Base-by-base conservation (phyloP, 1,284 basidiomycete species). In the Rhodotorula sp. region DNA sequence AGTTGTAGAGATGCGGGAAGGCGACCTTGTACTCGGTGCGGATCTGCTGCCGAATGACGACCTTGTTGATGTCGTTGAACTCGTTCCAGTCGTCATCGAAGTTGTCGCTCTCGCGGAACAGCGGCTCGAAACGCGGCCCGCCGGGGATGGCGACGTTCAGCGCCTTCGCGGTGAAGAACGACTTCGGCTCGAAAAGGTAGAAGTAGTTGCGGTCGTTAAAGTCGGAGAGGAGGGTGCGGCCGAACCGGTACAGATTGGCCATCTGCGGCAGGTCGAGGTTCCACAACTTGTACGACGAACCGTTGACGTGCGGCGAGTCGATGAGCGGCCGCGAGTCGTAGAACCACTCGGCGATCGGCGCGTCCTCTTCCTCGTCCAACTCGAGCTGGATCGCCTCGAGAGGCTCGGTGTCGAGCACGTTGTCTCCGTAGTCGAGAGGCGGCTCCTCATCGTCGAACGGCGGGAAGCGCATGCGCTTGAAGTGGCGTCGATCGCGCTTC, bases 381-480 rank as follows among this genome's bases (percentile, higher is more conserved):
- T 99, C 97, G 69, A 99, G 86, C 83, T 99, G 97, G 77, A 99
- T 99, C 49, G 95, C 92, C 82, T 99, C 97, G 59, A 99, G 85
- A 46, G 97, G 97, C 72, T 99, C 97, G 21, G 98, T 95, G 79
- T 99, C 97, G 78, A 99, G 84, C 25, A 99, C 90, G 81, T 99
- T 99, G 85, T 99, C 97, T 70, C 94, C 95, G 79, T 98, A 98
- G 81, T 98, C 95, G 81, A 97, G 87, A 17, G 95, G 94, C 19
- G 94, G 97, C 81, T 99, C 97, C 83, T 99, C 97, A 80, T 99
- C 97, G 79, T 99, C 97, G 80, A 99, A 99, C 0, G 97, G 97
- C 50, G 97, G 97, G 85, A 99, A 99, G n/a, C 97, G 90, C 95
- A 99, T 99, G 64, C 97, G 92, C 85, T 99, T 99, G 85, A 99